Base-by-base conservation (phyloP, 225 moss, liverwort and hornwort species). In the Physcomitrium patens region DNA sequence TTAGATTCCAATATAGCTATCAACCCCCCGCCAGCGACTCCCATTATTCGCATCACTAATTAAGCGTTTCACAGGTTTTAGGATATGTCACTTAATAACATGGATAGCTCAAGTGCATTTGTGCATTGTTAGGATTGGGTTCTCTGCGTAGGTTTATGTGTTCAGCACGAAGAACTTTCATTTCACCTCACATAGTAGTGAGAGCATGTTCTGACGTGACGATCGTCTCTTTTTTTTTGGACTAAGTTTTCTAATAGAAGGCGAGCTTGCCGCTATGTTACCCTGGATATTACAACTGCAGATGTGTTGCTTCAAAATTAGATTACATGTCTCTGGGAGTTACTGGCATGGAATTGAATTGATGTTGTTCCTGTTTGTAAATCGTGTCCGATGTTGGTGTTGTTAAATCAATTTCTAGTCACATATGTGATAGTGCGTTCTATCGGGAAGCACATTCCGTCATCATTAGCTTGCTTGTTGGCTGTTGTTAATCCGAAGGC, bases 301-400 rank as follows among this genome's bases (percentile, higher is more conserved):
- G 69, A 47, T 63, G 22, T 49, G 11, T 20, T 69, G 14, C 43
- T 65, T 43, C 57, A 18, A 37, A 18, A 63, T 69, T 58, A 64
- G 80, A 57, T 69, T 80, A 80, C 56, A n/a, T 58, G 63, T 70
- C 57, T 69, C 26, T 49, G 3, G 13, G 31, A 69, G 63, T 56
- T 44, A 69, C 26, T 72, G 20, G n/a, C 58, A 55, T 63, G 18
- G 22, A 17, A 43, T 26, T 77, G 49, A 73, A 49, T 49, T 47
- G 44, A 57, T 70, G 44, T 17, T 58, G 44, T 70, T 24, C 43
- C 17, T 45, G 17, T 68, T 60, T 19, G 52, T 53, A 46, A 37
- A 47, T 60, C 5, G 23, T 60, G 63, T 28, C 43, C 16, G 3
- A 42, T 26, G 16, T 48, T 64, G 50, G 19, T 71, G 46, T 26